Evolutionary conservation across 768 basidiomycete species (phyloP), one percentile per base, ranked within the genome.

Genomic region (Agaricus sinodeliciosus): DNA sequence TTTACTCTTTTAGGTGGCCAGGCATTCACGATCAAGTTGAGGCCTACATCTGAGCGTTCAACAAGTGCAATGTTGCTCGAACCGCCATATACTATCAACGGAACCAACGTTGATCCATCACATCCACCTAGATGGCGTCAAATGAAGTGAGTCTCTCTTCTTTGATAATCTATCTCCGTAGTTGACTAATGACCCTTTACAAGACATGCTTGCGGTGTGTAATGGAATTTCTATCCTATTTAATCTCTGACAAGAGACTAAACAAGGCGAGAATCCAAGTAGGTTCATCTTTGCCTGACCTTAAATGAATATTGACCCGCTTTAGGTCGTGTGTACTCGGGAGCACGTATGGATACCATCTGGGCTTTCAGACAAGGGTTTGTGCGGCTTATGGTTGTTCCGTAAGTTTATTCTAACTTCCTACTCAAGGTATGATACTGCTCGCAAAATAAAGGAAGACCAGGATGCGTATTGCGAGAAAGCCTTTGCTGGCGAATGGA

Each of bases 1-100:
- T 16, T 31, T 43, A 27, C 42, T 22, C 22, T 15, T 22, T 8
- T 54, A 76, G 88, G 87, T 46, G 90, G 90, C 9, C 90, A 92
- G 63, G 90, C 88, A 0, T 94, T 91, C 62, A 77, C 82, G 45
- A 81, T 94, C 60, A 94, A 94, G 66, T 68, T 88, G 15, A 77
- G 92, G 36, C 78, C 80, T 52, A 92, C 90, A 0, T 58, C 72
- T 16, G 87, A 89, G 57, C 77, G 83, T 28, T 84, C 87, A 0
- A 77, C 88, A 3, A 78, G 81, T 12, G 81, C 86, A 3, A 84
- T 89, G 81, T 67, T 90, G 4, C 69, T 94, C 19, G 92, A 94
- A 57, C 84, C 89, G 26, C 90, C 91, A 9, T 67, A 67, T 54
- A 57, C 65, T 43, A 49, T 78, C 64, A 79, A 84, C 59, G 67